Evolutionary conservation across 305 asterid genomes (phyloP), one percentile per base, ranked within the genome.

Genomic region (Fraxinus platypoda): DNA sequence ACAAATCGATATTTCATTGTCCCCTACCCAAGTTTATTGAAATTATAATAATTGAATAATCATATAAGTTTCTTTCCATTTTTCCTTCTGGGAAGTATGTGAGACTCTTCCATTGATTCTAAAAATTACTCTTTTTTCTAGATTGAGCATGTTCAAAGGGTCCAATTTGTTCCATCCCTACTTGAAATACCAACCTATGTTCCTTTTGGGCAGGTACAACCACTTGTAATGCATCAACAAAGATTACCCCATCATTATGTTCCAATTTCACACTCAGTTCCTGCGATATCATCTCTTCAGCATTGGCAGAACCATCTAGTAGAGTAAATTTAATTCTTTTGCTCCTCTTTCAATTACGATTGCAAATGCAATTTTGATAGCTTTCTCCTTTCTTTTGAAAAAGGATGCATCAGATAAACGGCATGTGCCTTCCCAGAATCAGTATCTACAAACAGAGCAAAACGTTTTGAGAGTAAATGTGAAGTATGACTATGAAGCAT

Each of bases 371-470:
- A 43, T 43, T 43, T 12, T 43, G 54, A 43, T 1, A 11, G 6
- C n/a, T 43, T 12, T 43, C 0, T 12, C 54, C 5, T 43, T 43
- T 43, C 54, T 43, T 43, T 43, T 43, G 1, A 37, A 0, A 12
- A 43, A 43, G 17, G 54, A 3, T 43, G 54, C 54, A 12, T 43
- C 54, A 43, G n/a, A 43, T 43, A 15, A 13, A 82, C 88, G 86
- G 52, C 88, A 83, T 34, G 59, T 82, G 80, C 83, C 91, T 68
- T 68, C 84, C 13, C 86, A 90, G 38, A 82, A 88, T 46, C 94
- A 90, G 52, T 87, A 86, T 90, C 86, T 86, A 81, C 92, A 92
- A 89, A 80, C 91, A 21, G 94, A 88, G 54, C 83, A 90, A 41
- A 86, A 89, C 77, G 81, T 84, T 78, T 49, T 49, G 59, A 81